phyloP scores from a whole-genome alignment of 192 early-diverging fungal species.

The Endogone sp. region DNA sequence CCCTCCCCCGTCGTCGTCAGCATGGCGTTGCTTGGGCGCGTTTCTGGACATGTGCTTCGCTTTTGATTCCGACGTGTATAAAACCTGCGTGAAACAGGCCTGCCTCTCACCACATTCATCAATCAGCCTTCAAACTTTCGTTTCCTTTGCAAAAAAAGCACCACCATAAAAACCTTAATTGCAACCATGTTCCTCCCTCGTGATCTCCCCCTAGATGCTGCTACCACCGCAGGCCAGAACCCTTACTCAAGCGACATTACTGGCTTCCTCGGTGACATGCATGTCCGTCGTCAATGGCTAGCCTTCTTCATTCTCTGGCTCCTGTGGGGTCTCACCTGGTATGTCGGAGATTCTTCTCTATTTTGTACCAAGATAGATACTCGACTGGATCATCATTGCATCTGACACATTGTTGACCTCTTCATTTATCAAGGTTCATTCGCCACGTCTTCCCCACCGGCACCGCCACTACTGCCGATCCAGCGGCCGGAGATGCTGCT shows the following conservation, averaged over 20 bases:
- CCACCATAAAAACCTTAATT: no score
- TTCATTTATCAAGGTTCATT: slow-evolving; percentile 7
- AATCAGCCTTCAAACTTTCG: no score
- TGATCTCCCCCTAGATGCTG: no score
- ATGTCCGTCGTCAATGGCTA: slow-evolving; percentile 21
- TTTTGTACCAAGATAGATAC: no score
- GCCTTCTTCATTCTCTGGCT: slow-evolving; percentile 24
- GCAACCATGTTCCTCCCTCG: background rate
- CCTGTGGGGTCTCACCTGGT: slow-evolving; percentile 23
- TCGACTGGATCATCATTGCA: background rate
- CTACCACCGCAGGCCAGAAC: no score
- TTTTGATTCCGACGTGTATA: no score
- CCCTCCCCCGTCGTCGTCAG: no score
- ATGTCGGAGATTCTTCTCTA: background rate
- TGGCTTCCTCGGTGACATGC: slow-evolving; percentile 14
- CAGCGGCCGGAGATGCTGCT: background rate
- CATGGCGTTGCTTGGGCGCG: no score
- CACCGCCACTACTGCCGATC: background rate
- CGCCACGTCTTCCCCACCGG: slow-evolving; percentile 19
- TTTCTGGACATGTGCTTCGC: no score
- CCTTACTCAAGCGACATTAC: background rate
- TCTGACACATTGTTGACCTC: background rate
- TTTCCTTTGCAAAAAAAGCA: no score
- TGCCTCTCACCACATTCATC: no score
- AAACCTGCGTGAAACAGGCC: no score